A percentile compares a stretch with the other conserved stretches of the same genome.
These are phyloP conservation scores for Spirogloea muscicola DNA, from an alignment of 139 green algal genomes.

Conservation along the genomic window DNA sequence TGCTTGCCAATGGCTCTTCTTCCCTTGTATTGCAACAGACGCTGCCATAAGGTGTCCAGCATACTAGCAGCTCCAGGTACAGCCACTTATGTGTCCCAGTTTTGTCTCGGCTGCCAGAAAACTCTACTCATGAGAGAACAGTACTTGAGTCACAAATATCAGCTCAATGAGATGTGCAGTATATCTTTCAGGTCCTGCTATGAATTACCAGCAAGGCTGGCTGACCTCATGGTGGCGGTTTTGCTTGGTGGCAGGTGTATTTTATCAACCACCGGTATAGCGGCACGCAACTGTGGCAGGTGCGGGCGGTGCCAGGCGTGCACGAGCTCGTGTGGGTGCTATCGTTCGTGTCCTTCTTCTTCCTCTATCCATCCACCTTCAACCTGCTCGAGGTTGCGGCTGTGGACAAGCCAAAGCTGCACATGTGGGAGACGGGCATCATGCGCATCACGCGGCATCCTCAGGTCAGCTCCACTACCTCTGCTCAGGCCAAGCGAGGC, in stretches of 20 bases:
- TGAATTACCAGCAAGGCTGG: no score
- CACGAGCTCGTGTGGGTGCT: conserved; percentile 79
- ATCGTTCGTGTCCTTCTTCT: conserved; percentile 96
- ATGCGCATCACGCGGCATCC: conserved; percentile 88
- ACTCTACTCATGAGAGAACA: no score
- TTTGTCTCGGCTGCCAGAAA: no score
- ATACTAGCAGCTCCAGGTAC: no score
- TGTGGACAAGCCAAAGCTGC: conserved; percentile 91
- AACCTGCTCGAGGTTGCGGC: conserved; percentile 96
- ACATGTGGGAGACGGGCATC: conserved; percentile 96
- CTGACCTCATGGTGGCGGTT: no score
- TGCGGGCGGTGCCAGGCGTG: conserved; percentile 70
- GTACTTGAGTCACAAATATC: no score
- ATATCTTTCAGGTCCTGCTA: no score
- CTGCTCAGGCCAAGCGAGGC: not conserved
- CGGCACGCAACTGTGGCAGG: conserved; percentile 64
- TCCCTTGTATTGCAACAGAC: no score
- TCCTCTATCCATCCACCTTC: conserved; percentile 99
- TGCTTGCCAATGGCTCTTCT: no score
- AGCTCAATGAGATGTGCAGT: no score
- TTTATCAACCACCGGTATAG: conserved; percentile 93
- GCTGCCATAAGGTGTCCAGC: no score
- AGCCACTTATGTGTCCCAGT: no score
- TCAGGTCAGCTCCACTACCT: conserved; percentile 48
- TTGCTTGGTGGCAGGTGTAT: conserved; percentile 63